These are phyloP conservation scores for Phytophthora chlamydospora DNA, from an alignment of 352 stramenopile genomes.

Conservation along the genomic window DNA sequence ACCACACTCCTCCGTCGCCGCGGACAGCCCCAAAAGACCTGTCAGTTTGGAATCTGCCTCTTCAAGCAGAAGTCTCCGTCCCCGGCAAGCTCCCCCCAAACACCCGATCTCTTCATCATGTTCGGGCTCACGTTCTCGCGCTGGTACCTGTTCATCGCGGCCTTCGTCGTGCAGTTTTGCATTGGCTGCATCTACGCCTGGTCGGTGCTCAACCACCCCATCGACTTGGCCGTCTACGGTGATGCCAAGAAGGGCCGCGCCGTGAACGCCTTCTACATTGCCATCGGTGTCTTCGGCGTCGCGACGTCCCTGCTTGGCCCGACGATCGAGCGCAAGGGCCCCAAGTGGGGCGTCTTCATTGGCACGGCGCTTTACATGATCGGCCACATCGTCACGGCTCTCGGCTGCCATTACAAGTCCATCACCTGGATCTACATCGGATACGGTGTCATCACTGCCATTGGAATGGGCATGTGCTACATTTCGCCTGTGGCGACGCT, in stretches of 20 bases:
- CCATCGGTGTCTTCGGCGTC: slow-evolving; percentile 60
- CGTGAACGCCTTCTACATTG: slow-evolving; percentile 77
- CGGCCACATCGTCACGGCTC: slow-evolving; percentile 59
- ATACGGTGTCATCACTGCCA: slow-evolving; percentile 70
- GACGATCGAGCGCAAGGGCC: slow-evolving; percentile 67
- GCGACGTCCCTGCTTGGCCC: slow-evolving; percentile 61
- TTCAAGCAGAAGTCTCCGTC: slow-evolving; percentile 17
- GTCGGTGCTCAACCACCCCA: slow-evolving; percentile 73
- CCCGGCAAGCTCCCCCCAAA: slow-evolving; percentile 3
- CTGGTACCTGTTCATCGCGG: slow-evolving; percentile 71
- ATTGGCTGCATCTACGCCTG: slow-evolving; percentile 77
- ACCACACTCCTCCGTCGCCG: slow-evolving; percentile 5
- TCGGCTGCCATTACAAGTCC: slow-evolving; percentile 58
- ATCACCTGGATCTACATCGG: slow-evolving; percentile 67
- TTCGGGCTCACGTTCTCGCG: slow-evolving; percentile 32
- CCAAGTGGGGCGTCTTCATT: slow-evolving; percentile 47
- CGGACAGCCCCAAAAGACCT: background rate
- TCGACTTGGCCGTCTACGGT: slow-evolving; percentile 59
- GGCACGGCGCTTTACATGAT: slow-evolving; percentile 54
- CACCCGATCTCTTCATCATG: slow-evolving; percentile 14
- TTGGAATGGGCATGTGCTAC: slow-evolving; percentile 73
- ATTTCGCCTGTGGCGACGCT: slow-evolving; percentile 66
- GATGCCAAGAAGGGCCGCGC: slow-evolving; percentile 52
- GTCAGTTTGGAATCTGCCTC: slow-evolving; percentile 36
- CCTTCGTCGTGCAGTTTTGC: slow-evolving; percentile 72